Conservation (phyloP, 495 filamentous ascomycete species). For the Xylaria acuta region DNA sequence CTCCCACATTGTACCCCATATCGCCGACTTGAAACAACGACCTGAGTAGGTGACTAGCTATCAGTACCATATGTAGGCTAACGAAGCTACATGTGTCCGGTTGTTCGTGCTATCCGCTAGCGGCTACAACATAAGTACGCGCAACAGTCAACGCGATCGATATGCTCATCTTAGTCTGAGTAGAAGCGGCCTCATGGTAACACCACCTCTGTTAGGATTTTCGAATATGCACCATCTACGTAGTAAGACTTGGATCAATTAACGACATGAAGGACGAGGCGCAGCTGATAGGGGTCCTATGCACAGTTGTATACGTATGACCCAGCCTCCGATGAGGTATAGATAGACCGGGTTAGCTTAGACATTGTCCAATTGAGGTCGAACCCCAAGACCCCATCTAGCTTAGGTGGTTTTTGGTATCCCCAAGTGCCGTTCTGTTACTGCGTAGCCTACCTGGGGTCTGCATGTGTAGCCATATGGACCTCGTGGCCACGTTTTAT, state of each 20-base stretch:
- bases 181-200: background rate
- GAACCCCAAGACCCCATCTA: background rate
- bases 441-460: background rate
- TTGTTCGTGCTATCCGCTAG: background rate
- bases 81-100: background rate
- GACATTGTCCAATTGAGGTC: constrained; percentile 1
- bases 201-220: background rate
- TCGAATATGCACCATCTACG: background rate
- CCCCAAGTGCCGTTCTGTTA: constrained; percentile 3
- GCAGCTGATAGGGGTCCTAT: constrained; percentile 19
- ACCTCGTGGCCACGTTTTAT: background rate
- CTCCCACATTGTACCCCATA: background rate
- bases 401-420: background rate
- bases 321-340: constrained; percentile 2
- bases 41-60: background rate
- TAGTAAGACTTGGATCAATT: constrained; percentile 3
- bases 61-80: background rate
- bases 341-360: background rate
- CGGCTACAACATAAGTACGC: background rate
- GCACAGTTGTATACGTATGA: background rate
- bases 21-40: background rate
- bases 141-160: background rate
- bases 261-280: constrained; percentile 15
- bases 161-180: background rate
- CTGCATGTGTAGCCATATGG: background rate